phyloP scores from a whole-genome alignment of 495 filamentous ascomycete species.

The Aspergillus kassunensis region DNA sequence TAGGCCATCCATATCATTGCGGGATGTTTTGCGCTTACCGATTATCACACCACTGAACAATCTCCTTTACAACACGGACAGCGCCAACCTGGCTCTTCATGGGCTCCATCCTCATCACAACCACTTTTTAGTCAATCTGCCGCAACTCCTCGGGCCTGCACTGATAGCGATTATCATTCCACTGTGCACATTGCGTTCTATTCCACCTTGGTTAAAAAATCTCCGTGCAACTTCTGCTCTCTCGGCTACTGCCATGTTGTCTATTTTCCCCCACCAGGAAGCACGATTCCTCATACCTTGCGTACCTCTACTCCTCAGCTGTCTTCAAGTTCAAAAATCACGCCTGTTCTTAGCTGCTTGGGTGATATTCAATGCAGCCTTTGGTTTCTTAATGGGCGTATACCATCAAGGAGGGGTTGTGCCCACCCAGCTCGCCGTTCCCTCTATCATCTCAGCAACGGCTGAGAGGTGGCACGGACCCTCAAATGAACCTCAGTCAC shows the following conservation, averaged over 20 bases:
- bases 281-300: constrained; percentile 87
- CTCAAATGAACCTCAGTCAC: constrained; percentile 35
- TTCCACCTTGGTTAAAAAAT: constrained; percentile 49
- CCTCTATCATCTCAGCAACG: constrained; percentile 29
- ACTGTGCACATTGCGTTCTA: constrained; percentile 45
- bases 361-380: constrained; percentile 75
- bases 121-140: constrained; percentile 79
- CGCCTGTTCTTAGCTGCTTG: constrained; percentile 63
- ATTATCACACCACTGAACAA: constrained; percentile 91
- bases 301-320: constrained; percentile 84
- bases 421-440: constrained; percentile 64
- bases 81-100: constrained; percentile 78
- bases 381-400: constrained; percentile 82
- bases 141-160: constrained; percentile 87
- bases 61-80: constrained; percentile 74
- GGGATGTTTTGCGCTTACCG: constrained; percentile 54
- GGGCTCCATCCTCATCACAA: constrained; percentile 91
- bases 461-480: constrained; percentile 6
- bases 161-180: constrained; percentile 60
- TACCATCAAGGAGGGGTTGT: constrained; percentile 95
- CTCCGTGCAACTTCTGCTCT: constrained; percentile 64
- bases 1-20: constrained; percentile 46
- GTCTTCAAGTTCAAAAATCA: constrained; percentile 64
- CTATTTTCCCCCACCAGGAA: constrained; percentile 88
- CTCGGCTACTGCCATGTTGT: constrained; percentile 74